Conservation (phyloP, 257 asterid genomes). For the Solanum bukasovii region DNA sequence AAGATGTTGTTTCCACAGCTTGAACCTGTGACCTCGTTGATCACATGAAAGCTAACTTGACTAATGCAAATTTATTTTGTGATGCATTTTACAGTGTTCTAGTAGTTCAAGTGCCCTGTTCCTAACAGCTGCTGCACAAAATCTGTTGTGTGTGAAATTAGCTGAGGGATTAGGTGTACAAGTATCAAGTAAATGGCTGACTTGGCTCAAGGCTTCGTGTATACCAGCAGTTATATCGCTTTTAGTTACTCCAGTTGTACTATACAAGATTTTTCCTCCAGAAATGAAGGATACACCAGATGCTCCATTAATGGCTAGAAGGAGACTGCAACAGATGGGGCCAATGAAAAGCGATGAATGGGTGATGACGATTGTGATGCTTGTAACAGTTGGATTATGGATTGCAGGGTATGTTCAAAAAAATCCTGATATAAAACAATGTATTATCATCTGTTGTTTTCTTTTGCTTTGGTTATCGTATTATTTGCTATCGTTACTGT, state of each 20-base stretch:
- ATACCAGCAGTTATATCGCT: conserved; percentile 42
- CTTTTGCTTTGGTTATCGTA: background rate
- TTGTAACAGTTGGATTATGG: conserved; percentile 62
- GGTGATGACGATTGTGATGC: conserved; percentile 61
- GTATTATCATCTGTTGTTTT: background rate
- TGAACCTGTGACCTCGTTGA: background rate
- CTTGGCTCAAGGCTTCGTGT: conserved; percentile 59
- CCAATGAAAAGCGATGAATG: conserved; percentile 60
- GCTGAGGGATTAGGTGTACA: conserved; percentile 70
- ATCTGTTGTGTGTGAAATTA: conserved; percentile 53
- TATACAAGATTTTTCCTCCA: conserved; percentile 63
- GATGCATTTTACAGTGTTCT: conserved; percentile 33
- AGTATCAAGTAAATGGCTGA: conserved; percentile 50
- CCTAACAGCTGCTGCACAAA: conserved; percentile 85
- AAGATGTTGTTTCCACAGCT: background rate
- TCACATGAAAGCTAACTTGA: background rate
- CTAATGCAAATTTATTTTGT: background rate
- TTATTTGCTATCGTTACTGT: background rate
- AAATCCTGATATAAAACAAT: background rate
- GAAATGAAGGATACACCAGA: conserved; percentile 61
- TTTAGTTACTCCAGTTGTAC: conserved; percentile 38
- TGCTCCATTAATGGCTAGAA: conserved; percentile 60
- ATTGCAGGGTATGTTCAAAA: conserved; percentile 44
- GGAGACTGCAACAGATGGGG: conserved; percentile 62
- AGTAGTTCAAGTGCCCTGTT: conserved; percentile 68